Evolutionary conservation across 331 rosid species (phyloP).

Genomic region (Arachis monticola): DNA sequence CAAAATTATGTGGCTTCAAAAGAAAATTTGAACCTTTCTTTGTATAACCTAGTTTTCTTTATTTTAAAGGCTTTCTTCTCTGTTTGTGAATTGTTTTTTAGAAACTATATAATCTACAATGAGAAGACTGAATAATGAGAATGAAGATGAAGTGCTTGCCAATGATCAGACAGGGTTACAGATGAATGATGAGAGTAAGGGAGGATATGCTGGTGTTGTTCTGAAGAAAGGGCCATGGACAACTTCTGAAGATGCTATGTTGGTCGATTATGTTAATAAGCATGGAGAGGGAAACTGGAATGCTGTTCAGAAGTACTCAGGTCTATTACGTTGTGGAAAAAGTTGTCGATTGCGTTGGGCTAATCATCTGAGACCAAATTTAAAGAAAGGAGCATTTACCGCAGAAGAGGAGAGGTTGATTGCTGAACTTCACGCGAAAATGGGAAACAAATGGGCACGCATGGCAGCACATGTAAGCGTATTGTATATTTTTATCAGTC

Average conservation of each 20-base stretch:
- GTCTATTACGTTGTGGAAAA: slow-evolving; percentile 90
- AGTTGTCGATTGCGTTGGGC: slow-evolving; percentile 99
- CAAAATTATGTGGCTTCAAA: slow-evolving; percentile 13
- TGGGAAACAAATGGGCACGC: slow-evolving; percentile 99
- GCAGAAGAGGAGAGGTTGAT: slow-evolving; percentile 80
- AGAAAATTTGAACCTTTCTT: slow-evolving; percentile 23
- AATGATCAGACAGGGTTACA: slow-evolving; percentile 55
- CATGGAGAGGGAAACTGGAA: slow-evolving; percentile 99
- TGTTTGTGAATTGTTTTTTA: slow-evolving; percentile 46
- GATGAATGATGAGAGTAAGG: slow-evolving; percentile 61
- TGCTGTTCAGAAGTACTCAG: slow-evolving; percentile 94
- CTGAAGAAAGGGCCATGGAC: slow-evolving; percentile 99
- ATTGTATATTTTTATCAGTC: slow-evolving; percentile 25
- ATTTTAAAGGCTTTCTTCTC: slow-evolving; percentile 40
- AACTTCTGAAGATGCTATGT: slow-evolving; percentile 82
- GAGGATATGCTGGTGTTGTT: slow-evolving; percentile 44
- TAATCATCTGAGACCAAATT: slow-evolving; percentile 95
- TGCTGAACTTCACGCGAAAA: slow-evolving; percentile 81
- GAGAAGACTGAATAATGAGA: slow-evolving; percentile 57
- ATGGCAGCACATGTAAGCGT: slow-evolving; percentile 91
- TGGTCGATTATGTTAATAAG: slow-evolving; percentile 83
- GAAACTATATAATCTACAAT: slow-evolving; percentile 53
- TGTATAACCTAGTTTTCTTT: slow-evolving; percentile 14
- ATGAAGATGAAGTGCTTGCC: slow-evolving; percentile 61
- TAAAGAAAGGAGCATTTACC: slow-evolving; percentile 94